Base-by-base conservation (phyloP, 768 basidiomycete species). In the Grammothele lineata region DNA sequence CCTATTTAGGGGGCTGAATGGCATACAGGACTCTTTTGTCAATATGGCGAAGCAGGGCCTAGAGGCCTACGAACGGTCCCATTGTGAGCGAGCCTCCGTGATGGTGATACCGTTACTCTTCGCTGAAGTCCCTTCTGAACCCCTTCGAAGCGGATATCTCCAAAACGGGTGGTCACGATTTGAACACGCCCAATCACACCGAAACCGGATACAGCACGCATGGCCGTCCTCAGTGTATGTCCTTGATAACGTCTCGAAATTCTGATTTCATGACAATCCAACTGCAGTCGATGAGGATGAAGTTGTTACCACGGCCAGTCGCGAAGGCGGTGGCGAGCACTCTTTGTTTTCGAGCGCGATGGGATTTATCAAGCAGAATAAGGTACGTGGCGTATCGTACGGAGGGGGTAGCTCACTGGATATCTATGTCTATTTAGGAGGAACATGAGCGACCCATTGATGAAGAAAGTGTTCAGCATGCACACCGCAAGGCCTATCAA, bases 1-100 rank as follows among this genome's bases (percentile, higher is more conserved):
- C n/a, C n/a, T n/a, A n/a, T n/a, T n/a, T n/a, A n/a, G n/a, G n/a
- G n/a, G n/a, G n/a, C n/a, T n/a, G n/a, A n/a, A n/a, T n/a, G n/a
- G n/a, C n/a, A n/a, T n/a, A n/a, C n/a, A 85, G 87, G 85, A 87
- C 50, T 73, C 62, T 48, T 75, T 90, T 57, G 73, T 87, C 30
- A 79, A 78, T 48, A 63, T 90, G 55, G 89, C 86, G 9, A 83
- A 88, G 65, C 64, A 89, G 64, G 79, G 80, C 52, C 63, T 75
- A 55, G 63, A 77, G 32, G 70, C 78, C 60, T 80, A 80, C 67
- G 66, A 70, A 55, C 58, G 70, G 23, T 76, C 73, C 15, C 75
- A 80, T 14, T 64, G 74, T 75, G 53, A 61, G 66, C 51, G n/a
- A n/a, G n/a, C n/a, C n/a, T n/a, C n/a, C n/a, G n/a, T n/a, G n/a